Conservation (phyloP, 1,284 basidiomycete genomes). For the Coniferiporia sulphurascens region DNA sequence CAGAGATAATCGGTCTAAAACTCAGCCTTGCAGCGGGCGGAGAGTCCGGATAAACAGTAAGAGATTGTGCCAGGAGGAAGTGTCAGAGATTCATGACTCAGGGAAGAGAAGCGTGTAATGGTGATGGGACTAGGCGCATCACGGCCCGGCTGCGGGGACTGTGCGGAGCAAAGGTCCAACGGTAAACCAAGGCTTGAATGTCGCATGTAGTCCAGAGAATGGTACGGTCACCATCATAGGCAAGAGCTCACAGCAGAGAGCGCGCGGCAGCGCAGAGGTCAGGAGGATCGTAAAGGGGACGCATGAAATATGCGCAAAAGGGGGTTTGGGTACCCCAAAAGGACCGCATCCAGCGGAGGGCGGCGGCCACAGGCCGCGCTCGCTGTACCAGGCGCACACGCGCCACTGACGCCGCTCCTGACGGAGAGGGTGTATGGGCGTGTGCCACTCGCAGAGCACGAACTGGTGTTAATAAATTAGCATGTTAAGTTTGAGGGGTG, state of each 20-base stretch:
- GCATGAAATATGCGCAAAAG: not conserved
- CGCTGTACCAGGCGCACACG: not conserved
- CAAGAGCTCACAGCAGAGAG: not conserved
- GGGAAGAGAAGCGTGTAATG: not conserved
- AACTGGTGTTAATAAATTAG: slow-evolving; percentile 7
- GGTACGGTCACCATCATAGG: not conserved
- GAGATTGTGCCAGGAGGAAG: not conserved
- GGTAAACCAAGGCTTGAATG: not conserved
- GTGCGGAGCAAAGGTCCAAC: not conserved
- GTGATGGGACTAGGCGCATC: not conserved
- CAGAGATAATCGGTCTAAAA: not conserved
- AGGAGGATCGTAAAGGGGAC: not conserved
- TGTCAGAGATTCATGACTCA: not conserved
- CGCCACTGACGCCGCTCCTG: not conserved
- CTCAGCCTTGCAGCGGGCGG: not conserved
- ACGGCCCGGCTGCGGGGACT: slow-evolving; percentile 9
- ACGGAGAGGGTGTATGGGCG: not conserved
- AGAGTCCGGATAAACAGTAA: slow-evolving; percentile 2
- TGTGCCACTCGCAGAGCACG: slow-evolving; percentile 3
- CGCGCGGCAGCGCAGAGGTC: not conserved
- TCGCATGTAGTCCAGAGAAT: not conserved
- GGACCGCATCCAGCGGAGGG: not conserved
- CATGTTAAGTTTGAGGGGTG: not conserved
- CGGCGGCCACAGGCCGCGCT: not conserved
- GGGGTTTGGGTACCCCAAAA: not conserved